Evolutionary conservation across 176 grass and related monocot genomes (phyloP), one percentile per base, ranked within the genome.

Genomic region (Rhynchospora pubera): DNA sequence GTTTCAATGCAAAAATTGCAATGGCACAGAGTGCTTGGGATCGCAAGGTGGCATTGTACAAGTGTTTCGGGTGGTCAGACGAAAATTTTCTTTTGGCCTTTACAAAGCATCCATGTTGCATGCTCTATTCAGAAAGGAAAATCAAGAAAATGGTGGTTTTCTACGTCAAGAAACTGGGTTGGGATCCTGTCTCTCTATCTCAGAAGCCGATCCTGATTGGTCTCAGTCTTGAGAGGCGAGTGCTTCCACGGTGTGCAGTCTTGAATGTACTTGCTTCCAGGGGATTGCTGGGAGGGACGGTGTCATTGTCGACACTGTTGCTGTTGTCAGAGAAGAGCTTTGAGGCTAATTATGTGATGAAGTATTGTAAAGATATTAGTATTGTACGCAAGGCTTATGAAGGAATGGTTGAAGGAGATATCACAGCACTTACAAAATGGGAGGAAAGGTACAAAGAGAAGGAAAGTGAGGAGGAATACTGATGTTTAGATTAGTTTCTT

Each of bases 31-130:
- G 9, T 0, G 84, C 39, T 21, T 90, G 88, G 88, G 62, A 90
- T 0, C n/a, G 39, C 11, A 92, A 86, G 84, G 7, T 87, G 23
- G 23, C 68, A 5, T 84, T 88, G 23, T 95, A 81, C 59, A 30
- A 69, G 57, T 87, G 84, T 55, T 82, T 88, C 47, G 92, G 92
- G 12, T 94, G 92, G 92, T 88, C 89, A 0, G 50, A 90, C 51
- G 64, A 86, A 78, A 83, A 88, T 24, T 53, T 91, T 62, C 73
- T 55, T 19, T 11, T 13, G 3, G 92, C 92, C 6, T 94, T 94
- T 46, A 11, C 51, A 28, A 75, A 24, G 85, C 85, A 88, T 53
- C 92, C 92, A 0, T 82, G 85, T 61, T 90, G 83, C 83, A 90
- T 91, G 87, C 68, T 81, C 0, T 85, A 61, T 13, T 94, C 89